Evolutionary conservation across 805 yeast species (phyloP), one percentile per base, ranked within the genome.

Genomic region (Yamadazyma laniorum): DNA sequence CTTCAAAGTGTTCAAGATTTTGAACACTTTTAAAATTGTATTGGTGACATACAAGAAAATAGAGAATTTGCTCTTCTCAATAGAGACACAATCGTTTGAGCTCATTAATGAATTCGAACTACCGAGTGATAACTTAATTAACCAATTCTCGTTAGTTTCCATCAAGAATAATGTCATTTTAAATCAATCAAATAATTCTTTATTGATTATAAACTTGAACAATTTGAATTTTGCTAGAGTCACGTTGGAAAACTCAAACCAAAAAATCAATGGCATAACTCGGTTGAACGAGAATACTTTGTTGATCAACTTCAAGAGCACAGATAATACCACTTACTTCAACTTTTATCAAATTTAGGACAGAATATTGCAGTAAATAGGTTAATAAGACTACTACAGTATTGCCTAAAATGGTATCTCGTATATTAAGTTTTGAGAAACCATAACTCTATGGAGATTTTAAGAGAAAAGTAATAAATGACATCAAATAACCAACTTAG

Each of bases 251-350:
- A 19, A 22, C 11, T 11, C 14, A 9, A 36, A 39, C 30, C 44
- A 43, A 27, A 46, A 43, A 25, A 42, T 46, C 18, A 46, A 39
- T 31, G 50, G 48, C 19, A 22, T 46, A 6, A 34, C 37, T 9
- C 35, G 43, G 29, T 19, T 46, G 18, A 32, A 32, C 25, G 45
- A 41, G 15, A 39, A 43, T 17, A 36, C 28, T 18, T 16, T 43
- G 13, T 15, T 46, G 22, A 36, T 46, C 2, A 39, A 35, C 23
- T 36, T 40, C 13, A 46, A 37, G 29, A 43, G 39, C 33, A 5
- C 35, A 11, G 47, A 43, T 31, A 41, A 42, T 32, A 34, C 44
- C 4, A 40, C 39, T 29, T 33, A 21, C 8, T 46, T 46, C 16
- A 37, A 37, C 15, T 31, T 46, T 35, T 46, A 43, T 31, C 42